Conservation (phyloP, 2,329 filamentous ascomycete genomes). For the Nannizziopsis arthrosporioides region DNA sequence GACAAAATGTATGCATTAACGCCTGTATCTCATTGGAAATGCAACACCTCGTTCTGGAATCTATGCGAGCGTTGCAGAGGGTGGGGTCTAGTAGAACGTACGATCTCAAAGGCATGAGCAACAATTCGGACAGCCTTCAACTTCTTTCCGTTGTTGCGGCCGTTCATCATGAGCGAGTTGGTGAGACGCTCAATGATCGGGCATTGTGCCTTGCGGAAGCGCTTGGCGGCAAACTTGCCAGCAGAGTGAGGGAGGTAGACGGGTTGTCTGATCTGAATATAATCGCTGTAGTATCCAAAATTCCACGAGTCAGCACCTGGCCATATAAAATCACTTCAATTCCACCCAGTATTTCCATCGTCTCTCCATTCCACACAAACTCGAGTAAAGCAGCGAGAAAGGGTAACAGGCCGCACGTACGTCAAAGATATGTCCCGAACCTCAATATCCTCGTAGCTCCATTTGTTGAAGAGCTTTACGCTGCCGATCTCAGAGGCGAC, state of each 20-base stretch:
- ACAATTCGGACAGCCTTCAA: constrained; percentile 99
- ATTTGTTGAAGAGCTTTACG: constrained; percentile 97
- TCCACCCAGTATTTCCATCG: neutral
- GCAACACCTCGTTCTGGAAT: neutral
- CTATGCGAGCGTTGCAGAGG: neutral
- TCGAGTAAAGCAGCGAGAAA: neutral
- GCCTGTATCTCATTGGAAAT: neutral
- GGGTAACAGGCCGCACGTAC: constrained; percentile 49
- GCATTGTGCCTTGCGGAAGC: constrained; percentile 99
- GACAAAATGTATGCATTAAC: neutral
- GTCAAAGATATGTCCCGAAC: constrained; percentile 99
- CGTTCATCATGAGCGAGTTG: constrained; percentile 99
- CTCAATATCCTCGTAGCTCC: constrained; percentile 98
- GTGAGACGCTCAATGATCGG: constrained; percentile 99
- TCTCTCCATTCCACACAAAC: neutral
- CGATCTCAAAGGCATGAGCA: constrained; percentile 98
- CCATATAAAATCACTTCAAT: neutral
- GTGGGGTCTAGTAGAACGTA: constrained; percentile 45
- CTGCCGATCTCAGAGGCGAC: constrained; percentile 77
- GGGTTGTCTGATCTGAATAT: constrained; percentile 97
- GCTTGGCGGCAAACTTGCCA: constrained; percentile 96
- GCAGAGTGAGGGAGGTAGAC: constrained; percentile 99
- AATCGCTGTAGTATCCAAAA: constrained; percentile 58
- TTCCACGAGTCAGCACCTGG: constrained; percentile 1
- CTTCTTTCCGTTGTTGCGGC: constrained; percentile 99